Evolutionary conservation across 257 asterid genomes (phyloP), one percentile per base, ranked within the genome.

Genomic region (Forsythia viridissima): DNA sequence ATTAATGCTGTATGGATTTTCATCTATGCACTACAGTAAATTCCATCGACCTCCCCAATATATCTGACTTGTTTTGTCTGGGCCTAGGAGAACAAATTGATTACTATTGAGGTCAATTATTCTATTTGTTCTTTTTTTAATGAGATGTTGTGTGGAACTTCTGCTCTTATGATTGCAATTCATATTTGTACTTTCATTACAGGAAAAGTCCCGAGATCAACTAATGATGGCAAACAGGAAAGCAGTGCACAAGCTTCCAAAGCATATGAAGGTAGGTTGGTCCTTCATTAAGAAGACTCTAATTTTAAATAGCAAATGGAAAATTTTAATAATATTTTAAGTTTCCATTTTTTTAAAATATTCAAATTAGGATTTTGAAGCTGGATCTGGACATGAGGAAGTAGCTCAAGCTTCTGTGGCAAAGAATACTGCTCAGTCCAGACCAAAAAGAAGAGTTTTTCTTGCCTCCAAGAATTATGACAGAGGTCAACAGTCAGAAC

Each of bases 191-290:
- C 8, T 67, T 55, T 18, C 46, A 70, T 72, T 24, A 75, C 82
- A 87, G 90, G 85, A 82, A 72, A 61, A 70, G 12, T 71, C 16
- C 67, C 81, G 80, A 59, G 63, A 78, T 21, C 79, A 71, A 71
- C 71, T 46, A 69, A 59, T 36, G 46, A 48, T 55, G 52, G 55
- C 71, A 71, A 59, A 39, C 43, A 48, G 72, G 63, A 67, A 24
- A 41, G 38, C 73, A 73, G 65, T 71, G 37, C 68, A 66, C 81
- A 73, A 74, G 39, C 55, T 75, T 75, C 59, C 61, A 18, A 57
- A 36, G 30, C 78, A 38, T 78, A 38, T 43, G 41, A 80, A 66
- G 84, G 86, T 84, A 51, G 38, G 66, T 5, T 40, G 36, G 59
- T 69, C n/a, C 18, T 57, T 74, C 11, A 34, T 13, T 41, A 38